Evolutionary conservation across 1,139 yeast species (phyloP).

Genomic region (Kurtzmaniella quercitrusa): DNA sequence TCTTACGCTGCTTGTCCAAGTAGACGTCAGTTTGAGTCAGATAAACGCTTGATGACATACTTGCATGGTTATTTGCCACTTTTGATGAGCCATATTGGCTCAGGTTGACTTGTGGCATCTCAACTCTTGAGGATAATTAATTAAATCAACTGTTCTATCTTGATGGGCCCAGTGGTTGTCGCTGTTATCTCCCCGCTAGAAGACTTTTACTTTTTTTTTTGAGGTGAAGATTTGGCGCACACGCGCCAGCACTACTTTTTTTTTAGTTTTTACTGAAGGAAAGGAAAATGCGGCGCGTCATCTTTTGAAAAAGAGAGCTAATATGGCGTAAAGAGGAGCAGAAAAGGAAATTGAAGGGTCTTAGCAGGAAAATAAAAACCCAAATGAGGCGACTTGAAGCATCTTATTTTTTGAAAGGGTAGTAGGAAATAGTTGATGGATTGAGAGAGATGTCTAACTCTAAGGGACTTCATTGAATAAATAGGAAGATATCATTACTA

Average conservation of each 20-base stretch:
- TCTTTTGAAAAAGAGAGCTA: background rate
- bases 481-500: too few relatives aligned
- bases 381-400: too few relatives aligned
- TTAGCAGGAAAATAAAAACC: too few relatives aligned
- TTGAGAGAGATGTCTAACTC: too few relatives aligned
- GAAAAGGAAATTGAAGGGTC: background rate
- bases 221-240: background rate
- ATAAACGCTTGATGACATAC: slow-evolving; percentile 33
- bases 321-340: background rate
- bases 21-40: slow-evolving; percentile 14
- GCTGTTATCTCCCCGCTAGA: background rate
- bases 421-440: too few relatives aligned
- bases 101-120: background rate
- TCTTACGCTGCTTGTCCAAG: background rate
- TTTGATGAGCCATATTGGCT: background rate
- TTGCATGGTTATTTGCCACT: slow-evolving; percentile 14
- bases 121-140: too few relatives aligned
- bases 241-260: background rate
- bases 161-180: too few relatives aligned
- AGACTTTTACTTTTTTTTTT: background rate
- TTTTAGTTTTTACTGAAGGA: too few relatives aligned
- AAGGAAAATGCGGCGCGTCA: background rate
- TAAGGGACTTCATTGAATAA: too few relatives aligned
- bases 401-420: too few relatives aligned
- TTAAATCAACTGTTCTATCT: too few relatives aligned